Evolutionary conservation across 1,139 yeast species (phyloP).

Genomic region (Meyerozyma elateridarum): DNA sequence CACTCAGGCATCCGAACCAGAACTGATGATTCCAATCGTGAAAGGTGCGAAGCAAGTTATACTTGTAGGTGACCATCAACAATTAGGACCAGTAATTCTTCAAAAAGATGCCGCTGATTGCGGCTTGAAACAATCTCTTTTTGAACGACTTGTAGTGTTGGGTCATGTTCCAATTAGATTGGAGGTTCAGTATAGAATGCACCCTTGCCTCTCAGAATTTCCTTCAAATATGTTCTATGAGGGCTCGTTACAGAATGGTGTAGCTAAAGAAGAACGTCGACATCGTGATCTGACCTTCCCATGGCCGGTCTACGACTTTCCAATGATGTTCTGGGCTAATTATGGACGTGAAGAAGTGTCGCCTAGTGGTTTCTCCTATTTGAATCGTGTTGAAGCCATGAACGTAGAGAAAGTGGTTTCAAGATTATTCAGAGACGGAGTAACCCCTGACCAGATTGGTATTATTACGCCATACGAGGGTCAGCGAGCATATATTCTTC

Average conservation of each 20-base stretch:
- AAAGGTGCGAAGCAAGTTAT: slow-evolving; percentile 87
- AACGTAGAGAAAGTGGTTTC: slow-evolving; percentile 81
- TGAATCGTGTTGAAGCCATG: slow-evolving; percentile 89
- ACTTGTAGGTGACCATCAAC: slow-evolving; percentile 93
- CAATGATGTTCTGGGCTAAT: slow-evolving; percentile 96
- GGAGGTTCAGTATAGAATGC: slow-evolving; percentile 95
- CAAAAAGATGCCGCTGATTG: slow-evolving; percentile 80
- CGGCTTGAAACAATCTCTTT: slow-evolving; percentile 78
- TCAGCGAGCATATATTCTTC: slow-evolving; percentile 78
- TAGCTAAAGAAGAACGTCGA: slow-evolving; percentile 66
- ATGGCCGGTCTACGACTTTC: slow-evolving; percentile 79
- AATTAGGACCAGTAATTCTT: slow-evolving; percentile 84
- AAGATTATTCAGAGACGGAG: slow-evolving; percentile 72
- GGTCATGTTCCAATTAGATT: slow-evolving; percentile 84
- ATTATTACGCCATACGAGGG: slow-evolving; percentile 95
- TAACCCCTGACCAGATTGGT: slow-evolving; percentile 79
- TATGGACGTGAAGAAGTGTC: slow-evolving; percentile 88
- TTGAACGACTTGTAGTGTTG: slow-evolving; percentile 78
- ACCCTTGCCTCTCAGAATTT: slow-evolving; percentile 81
- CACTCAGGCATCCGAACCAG: slow-evolving; percentile 94
- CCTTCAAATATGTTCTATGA: slow-evolving; percentile 92
- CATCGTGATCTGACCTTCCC: slow-evolving; percentile 62
- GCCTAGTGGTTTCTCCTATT: slow-evolving; percentile 74
- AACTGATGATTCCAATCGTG: slow-evolving; percentile 80
- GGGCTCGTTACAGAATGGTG: slow-evolving; percentile 89